Base-by-base conservation (phyloP, 1,284 basidiomycete genomes). In the Coniferiporia sulphurascens region DNA sequence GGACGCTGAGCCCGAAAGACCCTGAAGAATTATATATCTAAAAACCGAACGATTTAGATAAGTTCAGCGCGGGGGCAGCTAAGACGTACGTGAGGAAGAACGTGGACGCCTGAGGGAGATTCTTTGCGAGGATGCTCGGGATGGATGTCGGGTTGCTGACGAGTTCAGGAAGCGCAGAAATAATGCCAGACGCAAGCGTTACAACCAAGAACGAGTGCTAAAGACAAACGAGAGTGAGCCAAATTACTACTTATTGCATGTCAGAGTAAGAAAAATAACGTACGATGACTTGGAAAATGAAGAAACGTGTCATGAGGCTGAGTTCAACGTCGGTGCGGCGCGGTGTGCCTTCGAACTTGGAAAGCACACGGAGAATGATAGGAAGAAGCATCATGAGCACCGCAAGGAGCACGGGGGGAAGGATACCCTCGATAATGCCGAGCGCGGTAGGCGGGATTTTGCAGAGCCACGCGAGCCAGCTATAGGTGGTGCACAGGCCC, bases 311-410 rank as follows among this genome's bases (percentile, higher is more conserved):
- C 91, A 98, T 97, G 64, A 98, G 76, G 61, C 89, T 91, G 21
- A 97, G 80, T 69, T 98, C 96, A 59, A 98, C 78, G 7, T 87
- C 88, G 1, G 89, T 91, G 34, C 77, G 77, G 63, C 89, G 87
- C 0, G 92, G 91, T 19, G 91, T 87, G 38, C 93, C 92, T 71
- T 94, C 88, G 62, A 93, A 87, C 36, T 81, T 77, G 12, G 84
- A 88, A 48, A 94, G 73, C n/a, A 91, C 71, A 60, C 89, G 84
- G 55, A 98, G 74, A 22, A 98, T 69, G 66, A 96, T 92, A 1
- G 95, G 95, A 9, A 98, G 78, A 1, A 98, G 79, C 84, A 93
- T 86, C 85, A 96, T 95, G 57, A 98, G 80, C 32, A 98, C 79
- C 0, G 94, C 91, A 49, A 98, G 84, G 44, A 93, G 69, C 6